Percentiles rank a stretch among this genome's conserved stretches.
Conservation (phyloP, 257 asterid species). For the Solanum megistacrolobum region DNA sequence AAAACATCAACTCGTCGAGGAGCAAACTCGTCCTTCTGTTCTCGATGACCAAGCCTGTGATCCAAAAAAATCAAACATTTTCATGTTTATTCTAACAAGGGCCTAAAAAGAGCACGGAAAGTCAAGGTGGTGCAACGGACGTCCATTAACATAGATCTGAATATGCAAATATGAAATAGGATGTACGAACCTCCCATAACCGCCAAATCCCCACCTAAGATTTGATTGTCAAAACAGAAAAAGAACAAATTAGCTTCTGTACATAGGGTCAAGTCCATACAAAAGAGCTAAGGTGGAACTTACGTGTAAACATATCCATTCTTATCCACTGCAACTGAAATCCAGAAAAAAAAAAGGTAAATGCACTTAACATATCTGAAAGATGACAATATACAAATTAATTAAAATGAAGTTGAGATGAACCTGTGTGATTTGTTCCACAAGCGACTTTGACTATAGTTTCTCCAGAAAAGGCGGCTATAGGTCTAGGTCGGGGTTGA, state of each 20-base stretch:
- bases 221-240: not conserved
- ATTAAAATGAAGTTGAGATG: not conserved
- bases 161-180: not conserved
- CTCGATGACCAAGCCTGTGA: conserved; percentile 93
- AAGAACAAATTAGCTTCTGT: not conserved
- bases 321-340: conserved; percentile 84
- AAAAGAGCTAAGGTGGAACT: conserved; percentile 24
- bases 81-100: not conserved
- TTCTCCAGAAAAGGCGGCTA: conserved; percentile 78
- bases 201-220: conserved; percentile 95
- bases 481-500: conserved; percentile 86
- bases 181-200: conserved; percentile 77
- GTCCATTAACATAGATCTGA: not conserved
- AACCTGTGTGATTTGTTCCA: conserved; percentile 95
- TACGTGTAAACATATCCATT: conserved; percentile 94
- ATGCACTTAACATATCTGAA: conserved; percentile 1
- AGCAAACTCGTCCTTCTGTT: conserved; percentile 82
- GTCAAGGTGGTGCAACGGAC: not conserved
- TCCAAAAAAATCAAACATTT: conserved; percentile 3
- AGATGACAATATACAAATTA: not conserved
- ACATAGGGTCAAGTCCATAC: not conserved
- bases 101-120: not conserved
- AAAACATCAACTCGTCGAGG: conserved; percentile 86
- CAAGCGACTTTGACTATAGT: conserved; percentile 90
- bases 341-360: conserved; percentile 15